Percentiles rank a stretch among this genome's conserved stretches.
Conservation (phyloP, 768 basidiomycete genomes). For the Rhizopogon roseolus region DNA sequence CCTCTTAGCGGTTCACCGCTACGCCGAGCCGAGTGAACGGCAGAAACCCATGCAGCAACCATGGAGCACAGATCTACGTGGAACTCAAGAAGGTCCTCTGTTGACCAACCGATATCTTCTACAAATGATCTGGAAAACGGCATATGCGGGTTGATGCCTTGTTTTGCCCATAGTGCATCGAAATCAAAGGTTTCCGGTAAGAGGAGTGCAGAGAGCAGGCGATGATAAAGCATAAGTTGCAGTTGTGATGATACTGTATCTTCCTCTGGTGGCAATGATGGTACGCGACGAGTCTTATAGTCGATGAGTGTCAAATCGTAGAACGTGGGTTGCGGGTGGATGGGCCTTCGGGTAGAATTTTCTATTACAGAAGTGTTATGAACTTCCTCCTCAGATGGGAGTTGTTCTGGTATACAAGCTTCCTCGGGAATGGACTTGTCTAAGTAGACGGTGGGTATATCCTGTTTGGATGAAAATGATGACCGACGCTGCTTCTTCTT, state of each 20-base stretch:
- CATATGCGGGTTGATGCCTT: slow-evolving; percentile 37
- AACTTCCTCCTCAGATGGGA: not conserved
- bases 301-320: slow-evolving; percentile 49
- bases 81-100: slow-evolving; percentile 10
- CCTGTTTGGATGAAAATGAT: slow-evolving; percentile 14
- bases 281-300: slow-evolving; percentile 60
- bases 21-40: slow-evolving; percentile 9
- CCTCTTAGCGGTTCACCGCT: slow-evolving; percentile 18
- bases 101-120: slow-evolving; percentile 15
- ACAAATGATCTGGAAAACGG: slow-evolving; percentile 51
- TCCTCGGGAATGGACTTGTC: not conserved
- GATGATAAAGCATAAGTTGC: slow-evolving; percentile 77
- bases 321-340: not conserved
- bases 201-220: slow-evolving; percentile 53
- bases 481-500: slow-evolving; percentile 22
- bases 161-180: slow-evolving; percentile 42
- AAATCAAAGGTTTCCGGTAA: slow-evolving; percentile 46
- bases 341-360: not conserved
- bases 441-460: not conserved
- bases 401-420: not conserved
- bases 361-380: too few species aligned
- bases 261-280: slow-evolving; percentile 48
- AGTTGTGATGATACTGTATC: slow-evolving; percentile 58
- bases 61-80: slow-evolving; percentile 27
- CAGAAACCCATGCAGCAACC: slow-evolving; percentile 26